These are phyloP conservation scores for Hirschioporus abietinus DNA, from an alignment of 768 basidiomycete genomes.

Conservation along the genomic window DNA sequence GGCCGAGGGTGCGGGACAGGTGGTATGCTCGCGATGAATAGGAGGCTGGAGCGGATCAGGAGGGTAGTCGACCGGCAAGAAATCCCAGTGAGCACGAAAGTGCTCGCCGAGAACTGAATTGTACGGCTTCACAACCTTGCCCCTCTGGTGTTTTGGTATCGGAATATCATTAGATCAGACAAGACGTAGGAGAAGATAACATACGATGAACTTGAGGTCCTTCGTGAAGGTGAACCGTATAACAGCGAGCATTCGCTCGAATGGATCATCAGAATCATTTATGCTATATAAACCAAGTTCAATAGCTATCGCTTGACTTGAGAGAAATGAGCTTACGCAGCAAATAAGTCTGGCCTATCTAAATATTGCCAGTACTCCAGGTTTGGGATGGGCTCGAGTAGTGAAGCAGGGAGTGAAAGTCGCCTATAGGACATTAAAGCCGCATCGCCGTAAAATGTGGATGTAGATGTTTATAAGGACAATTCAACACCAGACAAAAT, in stretches of 20 bases:
- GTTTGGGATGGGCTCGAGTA: conserved; percentile 92
- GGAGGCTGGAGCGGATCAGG: conserved; percentile 42
- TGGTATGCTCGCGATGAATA: conserved; percentile 37
- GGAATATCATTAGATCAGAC: conserved; percentile 6
- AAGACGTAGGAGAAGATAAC: conserved; percentile 23
- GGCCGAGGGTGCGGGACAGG: conserved; percentile 20
- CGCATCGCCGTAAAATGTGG: conserved; percentile 6
- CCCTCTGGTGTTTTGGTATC: conserved; percentile 54
- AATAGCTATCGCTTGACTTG: neutral
- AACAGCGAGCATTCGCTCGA: conserved; percentile 92
- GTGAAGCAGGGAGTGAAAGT: conserved; percentile 84
- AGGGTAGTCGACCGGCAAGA: conserved; percentile 54
- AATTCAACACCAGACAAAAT: too few species aligned
- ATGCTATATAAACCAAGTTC: conserved; percentile 46
- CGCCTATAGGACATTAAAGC: conserved; percentile 47
- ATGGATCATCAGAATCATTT: conserved; percentile 88
- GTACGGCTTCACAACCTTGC: conserved; percentile 92
- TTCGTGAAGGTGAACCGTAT: conserved; percentile 87
- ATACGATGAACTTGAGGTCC: conserved; percentile 86
- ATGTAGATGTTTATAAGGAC: neutral
- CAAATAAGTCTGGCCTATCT: conserved; percentile 87
- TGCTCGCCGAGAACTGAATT: conserved; percentile 86
- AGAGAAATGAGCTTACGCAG: conserved; percentile 56
- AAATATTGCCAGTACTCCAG: conserved; percentile 95
- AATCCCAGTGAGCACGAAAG: conserved; percentile 85